These are phyloP conservation scores for Erodium texanum DNA, from an alignment of 441 rosid genomes.

Conservation along the genomic window DNA sequence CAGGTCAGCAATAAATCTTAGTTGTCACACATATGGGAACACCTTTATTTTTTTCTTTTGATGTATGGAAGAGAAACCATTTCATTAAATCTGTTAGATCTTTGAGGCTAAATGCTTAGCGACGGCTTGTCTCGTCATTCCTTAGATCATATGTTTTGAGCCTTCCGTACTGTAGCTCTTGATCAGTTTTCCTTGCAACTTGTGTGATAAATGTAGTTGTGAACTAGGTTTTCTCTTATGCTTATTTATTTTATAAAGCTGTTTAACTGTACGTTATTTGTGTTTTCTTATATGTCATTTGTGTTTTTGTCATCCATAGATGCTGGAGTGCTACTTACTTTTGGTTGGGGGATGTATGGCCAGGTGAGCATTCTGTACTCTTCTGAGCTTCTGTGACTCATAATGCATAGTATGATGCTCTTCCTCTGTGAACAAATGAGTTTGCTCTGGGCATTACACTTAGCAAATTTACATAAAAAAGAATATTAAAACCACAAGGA, in stretches of 20 bases:
- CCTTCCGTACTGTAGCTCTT: neutral
- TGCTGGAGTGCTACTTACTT: slow-evolving; percentile 5
- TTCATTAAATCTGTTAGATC: neutral
- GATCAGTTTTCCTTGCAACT: neutral
- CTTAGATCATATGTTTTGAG: neutral
- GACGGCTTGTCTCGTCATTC: neutral
- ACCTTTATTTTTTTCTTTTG: neutral
- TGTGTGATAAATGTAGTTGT: neutral
- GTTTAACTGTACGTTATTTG: neutral
- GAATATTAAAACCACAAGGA: neutral
- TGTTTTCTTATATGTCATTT: neutral
- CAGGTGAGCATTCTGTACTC: slow-evolving; percentile 1
- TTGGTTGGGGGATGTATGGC: slow-evolving; percentile 2
- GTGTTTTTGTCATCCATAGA: neutral
- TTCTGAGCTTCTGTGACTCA: neutral
- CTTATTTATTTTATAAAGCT: neutral
- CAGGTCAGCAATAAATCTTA: slow-evolving; percentile 21
- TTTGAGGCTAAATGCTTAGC: neutral
- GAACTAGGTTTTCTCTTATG: neutral
- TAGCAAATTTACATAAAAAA: neutral
- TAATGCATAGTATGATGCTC: neutral
- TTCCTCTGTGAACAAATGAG: neutral
- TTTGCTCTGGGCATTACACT: neutral
- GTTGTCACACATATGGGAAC: neutral
- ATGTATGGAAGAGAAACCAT: neutral